Evolutionary conservation across 257 asterid genomes (phyloP), one percentile per base, ranked within the genome.

Genomic region (Petunia axillaris): DNA sequence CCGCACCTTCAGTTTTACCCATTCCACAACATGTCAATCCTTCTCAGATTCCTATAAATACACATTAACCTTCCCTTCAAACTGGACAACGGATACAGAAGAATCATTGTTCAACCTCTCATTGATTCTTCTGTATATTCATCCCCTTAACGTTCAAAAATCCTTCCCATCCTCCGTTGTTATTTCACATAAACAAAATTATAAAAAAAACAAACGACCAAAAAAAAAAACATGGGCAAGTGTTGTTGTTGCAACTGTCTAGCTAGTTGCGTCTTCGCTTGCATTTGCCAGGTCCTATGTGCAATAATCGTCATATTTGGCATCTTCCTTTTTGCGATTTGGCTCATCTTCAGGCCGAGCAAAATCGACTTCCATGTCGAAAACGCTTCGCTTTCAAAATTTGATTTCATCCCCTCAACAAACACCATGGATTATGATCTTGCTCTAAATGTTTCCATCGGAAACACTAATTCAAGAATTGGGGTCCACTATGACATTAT

Each of bases 281-380:
- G 98, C 89, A 16, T 94, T 8, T 88, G 82, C 86, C 97, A 94
- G 78, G 88, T 94, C 66, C 5, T 93, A 43, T 41, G 86, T 82
- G 85, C 91, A 10, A 39, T 93, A 39, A 60, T 89, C 65, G 50
- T 90, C 63, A 8, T 93, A 60, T 71, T 83, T 16, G 95, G 88
- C 14, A 38, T 90, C 53, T 0, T 87, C 58, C 76, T 67, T 62
- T 50, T 91, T 36, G 39, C 86, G 66, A 10, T 80, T n/a, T 94
- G 97, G 97, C 84, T 92, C 64, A 38, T 93, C 41, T 91, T 92
- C 93, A 97, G 97, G 8, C 99, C 99, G 1, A 89, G 87, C 75
- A 79, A 84, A 71, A 84, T 92, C 66, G 89, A 88, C 58, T 88
- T 93, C 87, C 64, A 91, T 82, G 91, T 89, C 80, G 58, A 85